phyloP scores from a whole-genome alignment of 148 eudicot genomes.

The Nyssa sinensis region DNA sequence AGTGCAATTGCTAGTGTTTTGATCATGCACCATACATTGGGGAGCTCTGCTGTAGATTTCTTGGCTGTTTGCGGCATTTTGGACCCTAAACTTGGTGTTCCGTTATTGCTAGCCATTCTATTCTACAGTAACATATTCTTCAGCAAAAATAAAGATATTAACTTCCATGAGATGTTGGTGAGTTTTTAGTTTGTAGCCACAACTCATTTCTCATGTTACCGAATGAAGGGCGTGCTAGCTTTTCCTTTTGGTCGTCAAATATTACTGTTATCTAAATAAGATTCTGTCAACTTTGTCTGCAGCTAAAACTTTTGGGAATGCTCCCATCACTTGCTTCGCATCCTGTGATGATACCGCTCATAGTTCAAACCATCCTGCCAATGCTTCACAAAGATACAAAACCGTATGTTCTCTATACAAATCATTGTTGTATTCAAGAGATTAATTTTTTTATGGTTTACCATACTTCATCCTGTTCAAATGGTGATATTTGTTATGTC shows the following conservation, averaged over 20 bases:
- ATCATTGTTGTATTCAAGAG: too few relatives aligned
- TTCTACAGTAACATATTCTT: constrained; percentile 59
- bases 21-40: constrained; percentile 51
- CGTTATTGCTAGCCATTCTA: constrained; percentile 59
- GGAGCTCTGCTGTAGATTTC: constrained; percentile 54
- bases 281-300: constrained; percentile 23
- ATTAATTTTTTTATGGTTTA: neutral
- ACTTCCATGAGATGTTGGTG: constrained; percentile 51
- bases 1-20: constrained; percentile 62
- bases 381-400: constrained; percentile 84
- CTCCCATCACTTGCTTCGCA: constrained; percentile 87
- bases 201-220: constrained; percentile 5
- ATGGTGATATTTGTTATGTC: neutral
- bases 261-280: neutral
- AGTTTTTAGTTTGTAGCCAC: constrained; percentile 25
- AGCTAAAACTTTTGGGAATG: constrained; percentile 72
- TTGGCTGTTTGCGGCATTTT: constrained; percentile 55
- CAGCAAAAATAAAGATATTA: constrained; percentile 30
- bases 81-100: constrained; percentile 76
- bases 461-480: neutral
- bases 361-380: constrained; percentile 76
- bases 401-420: constrained; percentile 46
- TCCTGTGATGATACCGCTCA: constrained; percentile 71
- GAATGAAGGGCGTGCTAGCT: neutral
- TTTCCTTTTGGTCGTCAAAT: neutral